phyloP scores from a whole-genome alignment of 2,329 filamentous ascomycete genomes.

The Atkinsonella texensis region DNA sequence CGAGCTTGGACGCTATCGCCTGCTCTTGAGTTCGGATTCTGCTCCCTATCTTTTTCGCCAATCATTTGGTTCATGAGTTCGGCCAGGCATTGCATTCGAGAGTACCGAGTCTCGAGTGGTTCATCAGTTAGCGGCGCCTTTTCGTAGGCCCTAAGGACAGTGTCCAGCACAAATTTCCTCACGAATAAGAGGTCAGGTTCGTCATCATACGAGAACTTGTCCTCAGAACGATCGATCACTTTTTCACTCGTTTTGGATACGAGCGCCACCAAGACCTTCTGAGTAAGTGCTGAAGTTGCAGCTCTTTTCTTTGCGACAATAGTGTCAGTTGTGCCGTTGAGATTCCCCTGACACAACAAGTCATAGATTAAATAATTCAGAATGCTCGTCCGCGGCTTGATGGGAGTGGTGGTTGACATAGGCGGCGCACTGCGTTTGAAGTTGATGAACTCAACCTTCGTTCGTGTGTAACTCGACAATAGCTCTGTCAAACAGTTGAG shows the following conservation, averaged over 20 bases:
- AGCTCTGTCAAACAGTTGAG: slow-evolving; percentile 87
- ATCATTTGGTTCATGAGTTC: slow-evolving; percentile 92
- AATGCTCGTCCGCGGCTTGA: slow-evolving; percentile 85
- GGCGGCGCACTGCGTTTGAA: slow-evolving; percentile 89
- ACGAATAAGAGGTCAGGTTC: slow-evolving; percentile 83
- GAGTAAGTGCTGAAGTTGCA: slow-evolving; percentile 75
- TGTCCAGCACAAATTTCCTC: slow-evolving; percentile 88
- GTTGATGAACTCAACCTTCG: slow-evolving; percentile 98
- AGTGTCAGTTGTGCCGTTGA: slow-evolving; percentile 59
- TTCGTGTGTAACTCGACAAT: slow-evolving; percentile 80
- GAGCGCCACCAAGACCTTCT: slow-evolving; percentile 73
- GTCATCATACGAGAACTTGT: slow-evolving; percentile 56
- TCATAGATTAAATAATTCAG: slow-evolving; percentile 87
- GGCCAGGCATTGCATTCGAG: slow-evolving; percentile 72
- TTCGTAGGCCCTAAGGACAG: slow-evolving; percentile 82
- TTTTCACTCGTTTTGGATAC: slow-evolving; percentile 81
- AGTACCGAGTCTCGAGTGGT: slow-evolving; percentile 72
- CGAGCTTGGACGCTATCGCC: slow-evolving; percentile 28
- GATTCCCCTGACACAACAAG: slow-evolving; percentile 50
- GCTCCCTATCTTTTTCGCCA: slow-evolving; percentile 60
- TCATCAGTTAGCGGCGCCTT: slow-evolving; percentile 73
- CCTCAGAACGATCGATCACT: slow-evolving; percentile 41
- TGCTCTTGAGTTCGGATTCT: slow-evolving; percentile 28
- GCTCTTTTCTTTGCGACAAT: slow-evolving; percentile 71
- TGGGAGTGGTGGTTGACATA: slow-evolving; percentile 71